Percentiles rank a stretch among this genome's conserved stretches.
Conservation (phyloP, 331 rosid species). For the Malus hybrid region DNA sequence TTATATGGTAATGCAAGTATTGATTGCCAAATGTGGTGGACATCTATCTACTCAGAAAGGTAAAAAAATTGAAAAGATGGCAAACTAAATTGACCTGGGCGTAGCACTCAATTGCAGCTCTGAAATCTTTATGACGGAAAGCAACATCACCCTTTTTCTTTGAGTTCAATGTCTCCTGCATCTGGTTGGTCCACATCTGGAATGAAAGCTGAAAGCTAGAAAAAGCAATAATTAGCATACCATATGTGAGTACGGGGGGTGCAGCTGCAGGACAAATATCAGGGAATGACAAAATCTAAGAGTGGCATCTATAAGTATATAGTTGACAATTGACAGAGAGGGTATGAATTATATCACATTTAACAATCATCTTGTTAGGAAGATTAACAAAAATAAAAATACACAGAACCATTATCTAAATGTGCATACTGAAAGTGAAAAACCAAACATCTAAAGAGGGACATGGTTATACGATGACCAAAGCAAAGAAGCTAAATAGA, state of each 20-base stretch:
- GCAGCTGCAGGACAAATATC: neutral
- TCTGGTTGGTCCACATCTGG: slow-evolving; percentile 96
- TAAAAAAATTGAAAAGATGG: neutral
- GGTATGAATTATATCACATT: neutral
- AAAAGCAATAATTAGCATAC: slow-evolving; percentile 17
- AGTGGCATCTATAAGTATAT: neutral
- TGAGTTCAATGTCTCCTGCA: slow-evolving; percentile 79
- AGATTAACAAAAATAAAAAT: too few species aligned
- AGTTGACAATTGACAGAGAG: neutral
- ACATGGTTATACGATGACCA: neutral
- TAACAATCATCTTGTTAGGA: neutral
- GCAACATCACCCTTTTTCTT: slow-evolving; percentile 88
- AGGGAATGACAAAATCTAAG: neutral
- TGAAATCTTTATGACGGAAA: slow-evolving; percentile 68
- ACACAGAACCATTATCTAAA: neutral
- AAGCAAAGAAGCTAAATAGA: neutral
- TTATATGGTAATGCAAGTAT: neutral
- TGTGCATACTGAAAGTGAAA: neutral
- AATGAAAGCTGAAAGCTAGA: slow-evolving; percentile 67
- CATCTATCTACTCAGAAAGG: neutral
- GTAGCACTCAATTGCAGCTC: slow-evolving; percentile 66
- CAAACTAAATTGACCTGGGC: slow-evolving; percentile 44
- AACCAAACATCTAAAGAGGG: neutral
- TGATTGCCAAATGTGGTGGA: slow-evolving; percentile 8
- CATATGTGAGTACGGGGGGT: neutral